Conservation (phyloP, 768 basidiomycete genomes). For the Gloeopeniophorella convolvens region DNA sequence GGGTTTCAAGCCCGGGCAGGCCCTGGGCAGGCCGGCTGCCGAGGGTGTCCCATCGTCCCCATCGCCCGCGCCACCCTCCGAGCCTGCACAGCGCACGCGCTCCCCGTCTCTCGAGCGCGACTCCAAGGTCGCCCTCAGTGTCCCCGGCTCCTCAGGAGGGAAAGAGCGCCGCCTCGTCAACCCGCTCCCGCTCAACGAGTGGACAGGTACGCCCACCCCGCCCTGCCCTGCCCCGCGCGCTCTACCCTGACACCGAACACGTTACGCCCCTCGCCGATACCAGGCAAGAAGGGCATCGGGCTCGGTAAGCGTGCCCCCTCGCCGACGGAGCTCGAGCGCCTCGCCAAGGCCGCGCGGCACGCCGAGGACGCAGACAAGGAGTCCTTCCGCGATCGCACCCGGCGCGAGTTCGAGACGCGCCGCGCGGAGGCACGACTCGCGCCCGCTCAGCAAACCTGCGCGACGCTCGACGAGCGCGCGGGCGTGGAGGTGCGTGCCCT, state of each 20-base stretch:
- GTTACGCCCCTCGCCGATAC: not conserved
- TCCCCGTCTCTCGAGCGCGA: too few relatives aligned
- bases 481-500: slow-evolving; percentile 61
- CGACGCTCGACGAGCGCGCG: slow-evolving; percentile 65
- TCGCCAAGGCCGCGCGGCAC: slow-evolving; percentile 67
- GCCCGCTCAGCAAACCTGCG: slow-evolving; percentile 70
- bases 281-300: slow-evolving; percentile 79
- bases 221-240: not conserved
- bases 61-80: not conserved
- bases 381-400: slow-evolving; percentile 63
- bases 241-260: not conserved
- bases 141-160: too few relatives aligned
- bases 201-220: slow-evolving; percentile 56
- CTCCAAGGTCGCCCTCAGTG: too few relatives aligned
- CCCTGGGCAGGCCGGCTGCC: slow-evolving; percentile 47
- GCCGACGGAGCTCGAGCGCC: slow-evolving; percentile 53
- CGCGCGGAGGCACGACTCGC: slow-evolving; percentile 65
- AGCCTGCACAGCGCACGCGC: too few relatives aligned
- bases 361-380: slow-evolving; percentile 47
- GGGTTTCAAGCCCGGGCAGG: slow-evolving; percentile 84
- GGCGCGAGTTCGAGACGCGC: slow-evolving; percentile 69
- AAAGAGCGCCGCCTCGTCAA: slow-evolving; percentile 43
- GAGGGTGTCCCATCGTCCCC: slow-evolving; percentile 1
- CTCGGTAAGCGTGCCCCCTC: slow-evolving; percentile 61
- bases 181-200: slow-evolving; percentile 72